Evolutionary conservation across 805 yeast species (phyloP), one percentile per base, ranked within the genome.

Genomic region (Saccharomycodes ludwigii): DNA sequence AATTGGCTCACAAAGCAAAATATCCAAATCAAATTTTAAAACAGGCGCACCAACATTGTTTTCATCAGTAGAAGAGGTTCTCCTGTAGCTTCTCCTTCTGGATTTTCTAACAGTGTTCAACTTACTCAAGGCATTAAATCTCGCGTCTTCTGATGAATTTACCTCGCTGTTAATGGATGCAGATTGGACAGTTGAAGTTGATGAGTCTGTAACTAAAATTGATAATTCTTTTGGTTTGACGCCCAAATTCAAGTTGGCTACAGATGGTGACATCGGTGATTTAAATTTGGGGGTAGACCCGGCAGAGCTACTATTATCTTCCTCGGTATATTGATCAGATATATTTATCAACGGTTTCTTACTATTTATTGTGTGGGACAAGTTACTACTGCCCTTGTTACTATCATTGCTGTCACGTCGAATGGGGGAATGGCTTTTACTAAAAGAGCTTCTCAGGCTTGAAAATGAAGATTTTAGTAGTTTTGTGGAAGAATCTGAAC

Each of bases 1-100:
- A 37, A 82, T 81, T 2, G 91, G 84, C 45, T 84, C 95, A 54
- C 95, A 85, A 10, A 84, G 61, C 28, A 88, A 59, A 4, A 85
- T 75, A 49, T 82, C 86, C 42, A 80, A 52, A 22, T 48, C 43
- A 24, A 34, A 34, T 10, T 8, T 12, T 4, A 24, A 12, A 32
- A 31, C 36, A 11, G 21, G 8, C 14, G 22, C 30, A 16, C 25
- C 19, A 3, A 26, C 29, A 11, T 11, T 13, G 14, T 39, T 40
- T 9, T 59, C 63, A 27, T 56, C 65, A 7, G 56, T 54, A 21
- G 56, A 46, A 2, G 57, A 46, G 27, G 7, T 21, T 9, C 16
- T 25, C 13, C 4, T 21, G 12, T 13, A 9, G 10, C 18, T 12
- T 18, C 24, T 24, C 22, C 24, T 30, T 21, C 33, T 30, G 7